A percentile compares a stretch with the other conserved stretches of the same genome.
These are phyloP conservation scores for Cynara cardunculus DNA, from an alignment of 129 eudicot genomes.

Conservation along the genomic window DNA sequence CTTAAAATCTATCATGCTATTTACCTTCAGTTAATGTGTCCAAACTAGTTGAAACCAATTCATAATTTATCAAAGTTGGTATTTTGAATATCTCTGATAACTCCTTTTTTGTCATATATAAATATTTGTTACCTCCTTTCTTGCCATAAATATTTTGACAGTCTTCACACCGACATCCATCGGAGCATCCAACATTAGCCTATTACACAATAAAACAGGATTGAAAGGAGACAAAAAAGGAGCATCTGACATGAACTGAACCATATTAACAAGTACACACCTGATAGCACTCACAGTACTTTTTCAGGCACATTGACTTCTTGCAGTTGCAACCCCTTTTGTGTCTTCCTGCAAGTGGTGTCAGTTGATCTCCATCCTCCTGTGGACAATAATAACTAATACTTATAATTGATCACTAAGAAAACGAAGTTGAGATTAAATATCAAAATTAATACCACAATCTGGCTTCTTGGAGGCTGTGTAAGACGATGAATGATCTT, in stretches of 20 bases:
- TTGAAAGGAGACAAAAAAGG: background rate
- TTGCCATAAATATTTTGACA: slow-evolving; percentile 73
- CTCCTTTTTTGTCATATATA: slow-evolving; percentile 7
- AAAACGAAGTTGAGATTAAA: background rate
- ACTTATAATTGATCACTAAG: background rate
- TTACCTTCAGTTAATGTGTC: no score
- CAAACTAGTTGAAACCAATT: no score
- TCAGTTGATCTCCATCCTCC: slow-evolving; percentile 40
- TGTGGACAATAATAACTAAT: slow-evolving; percentile 19
- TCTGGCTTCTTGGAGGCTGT: slow-evolving; percentile 35
- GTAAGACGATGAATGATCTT: slow-evolving; percentile 39
- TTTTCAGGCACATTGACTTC: slow-evolving; percentile 88
- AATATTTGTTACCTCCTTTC: slow-evolving; percentile 57
- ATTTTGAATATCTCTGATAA: background rate
- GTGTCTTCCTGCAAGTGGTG: slow-evolving; percentile 67
- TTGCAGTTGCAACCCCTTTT: slow-evolving; percentile 94
- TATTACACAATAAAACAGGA: slow-evolving; percentile 12
- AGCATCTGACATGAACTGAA: background rate
- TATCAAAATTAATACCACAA: slow-evolving; percentile 32
- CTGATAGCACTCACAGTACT: slow-evolving; percentile 97
- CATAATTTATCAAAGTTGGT: no score
- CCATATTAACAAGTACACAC: slow-evolving; percentile 26
- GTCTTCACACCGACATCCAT: slow-evolving; percentile 91
- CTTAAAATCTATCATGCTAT: no score
- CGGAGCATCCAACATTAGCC: slow-evolving; percentile 93